Conservation (phyloP, 768 basidiomycete species). For the Fomitopsis serialis region DNA sequence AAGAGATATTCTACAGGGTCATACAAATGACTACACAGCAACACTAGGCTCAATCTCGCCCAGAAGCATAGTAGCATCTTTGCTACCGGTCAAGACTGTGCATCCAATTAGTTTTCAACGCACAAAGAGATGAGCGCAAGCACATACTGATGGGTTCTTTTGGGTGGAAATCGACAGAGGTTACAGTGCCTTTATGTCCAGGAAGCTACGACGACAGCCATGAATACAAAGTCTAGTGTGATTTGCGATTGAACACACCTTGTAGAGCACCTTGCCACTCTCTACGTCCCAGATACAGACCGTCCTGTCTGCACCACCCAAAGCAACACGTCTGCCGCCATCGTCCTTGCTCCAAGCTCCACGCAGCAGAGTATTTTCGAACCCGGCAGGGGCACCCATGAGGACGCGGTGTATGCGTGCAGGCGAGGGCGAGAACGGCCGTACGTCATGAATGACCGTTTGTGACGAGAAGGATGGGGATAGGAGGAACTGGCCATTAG, state of each 20-base stretch:
- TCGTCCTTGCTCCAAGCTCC: constrained; percentile 88
- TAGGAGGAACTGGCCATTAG: constrained; percentile 81
- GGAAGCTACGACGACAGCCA: constrained; percentile 54
- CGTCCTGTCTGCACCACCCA: constrained; percentile 86
- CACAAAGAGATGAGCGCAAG: background rate
- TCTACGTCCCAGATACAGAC: constrained; percentile 88
- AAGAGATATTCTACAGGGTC: too few relatives aligned
- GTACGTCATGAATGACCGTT: constrained; percentile 85
- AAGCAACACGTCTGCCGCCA: constrained; percentile 74
- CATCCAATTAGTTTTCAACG: constrained; percentile 29
- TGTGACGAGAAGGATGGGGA: constrained; percentile 90
- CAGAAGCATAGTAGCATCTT: constrained; percentile 87
- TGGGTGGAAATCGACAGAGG: constrained; percentile 93
- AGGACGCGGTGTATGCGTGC: constrained; percentile 74
- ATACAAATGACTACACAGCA: constrained; percentile 8
- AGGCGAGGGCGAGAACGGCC: constrained; percentile 87
- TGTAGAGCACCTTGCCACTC: constrained; percentile 69
- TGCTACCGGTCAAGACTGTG: constrained; percentile 85
- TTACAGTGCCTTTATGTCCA: constrained; percentile 95
- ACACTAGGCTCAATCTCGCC: constrained; percentile 81
- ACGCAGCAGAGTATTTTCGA: constrained; percentile 81
- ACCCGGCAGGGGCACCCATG: constrained; percentile 88
- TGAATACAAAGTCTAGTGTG: background rate
- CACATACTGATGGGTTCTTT: constrained; percentile 89
- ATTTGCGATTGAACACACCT: constrained; percentile 40